These are phyloP conservation scores for Malassezia slooffiae DNA, from an alignment of 1,284 basidiomycete genomes.

Conservation along the genomic window DNA sequence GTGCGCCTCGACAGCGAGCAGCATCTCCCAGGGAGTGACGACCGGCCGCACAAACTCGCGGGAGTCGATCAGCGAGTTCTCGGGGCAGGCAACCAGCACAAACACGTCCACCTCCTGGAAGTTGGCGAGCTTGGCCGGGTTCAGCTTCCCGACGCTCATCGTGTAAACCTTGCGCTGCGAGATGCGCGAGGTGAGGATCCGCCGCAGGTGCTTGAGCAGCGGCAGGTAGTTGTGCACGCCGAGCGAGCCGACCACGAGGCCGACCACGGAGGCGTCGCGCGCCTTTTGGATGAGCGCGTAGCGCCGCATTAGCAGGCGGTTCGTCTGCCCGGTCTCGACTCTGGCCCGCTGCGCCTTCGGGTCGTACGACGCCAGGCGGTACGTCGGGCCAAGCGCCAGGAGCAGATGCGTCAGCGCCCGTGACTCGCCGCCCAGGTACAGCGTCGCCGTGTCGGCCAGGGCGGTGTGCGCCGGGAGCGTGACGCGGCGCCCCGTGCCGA, in stretches of 20 bases:
- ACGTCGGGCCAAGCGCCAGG: conserved; percentile 27
- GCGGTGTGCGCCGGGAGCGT: conserved; percentile 19
- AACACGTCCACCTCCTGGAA: conserved; percentile 95
- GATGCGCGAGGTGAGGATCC: conserved; percentile 50
- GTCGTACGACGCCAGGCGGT: conserved; percentile 61
- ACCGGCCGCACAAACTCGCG: conserved; percentile 79
- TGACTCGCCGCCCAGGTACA: conserved; percentile 76
- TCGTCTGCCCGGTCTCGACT: conserved; percentile 55
- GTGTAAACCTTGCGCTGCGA: conserved; percentile 68
- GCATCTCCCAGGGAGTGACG: conserved; percentile 84
- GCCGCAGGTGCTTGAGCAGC: conserved; percentile 23
- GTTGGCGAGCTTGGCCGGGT: conserved; percentile 88
- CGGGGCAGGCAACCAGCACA: conserved; percentile 83
- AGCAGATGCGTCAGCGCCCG: conserved; percentile 73
- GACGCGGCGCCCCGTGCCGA: conserved; percentile 25
- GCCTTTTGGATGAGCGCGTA: conserved; percentile 81
- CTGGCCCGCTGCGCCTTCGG: conserved; percentile 51
- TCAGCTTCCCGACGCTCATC: conserved; percentile 86
- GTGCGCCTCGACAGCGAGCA: conserved; percentile 58
- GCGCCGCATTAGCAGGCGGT: conserved; percentile 78
- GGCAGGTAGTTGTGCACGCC: conserved; percentile 54
- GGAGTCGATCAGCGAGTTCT: conserved; percentile 77
- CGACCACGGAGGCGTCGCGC: conserved; percentile 82
- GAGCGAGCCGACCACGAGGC: conserved; percentile 85
- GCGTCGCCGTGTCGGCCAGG: conserved; percentile 47